These are phyloP conservation scores for Clitopilus hobsonii DNA, from an alignment of 768 basidiomycete genomes.

Conservation along the genomic window DNA sequence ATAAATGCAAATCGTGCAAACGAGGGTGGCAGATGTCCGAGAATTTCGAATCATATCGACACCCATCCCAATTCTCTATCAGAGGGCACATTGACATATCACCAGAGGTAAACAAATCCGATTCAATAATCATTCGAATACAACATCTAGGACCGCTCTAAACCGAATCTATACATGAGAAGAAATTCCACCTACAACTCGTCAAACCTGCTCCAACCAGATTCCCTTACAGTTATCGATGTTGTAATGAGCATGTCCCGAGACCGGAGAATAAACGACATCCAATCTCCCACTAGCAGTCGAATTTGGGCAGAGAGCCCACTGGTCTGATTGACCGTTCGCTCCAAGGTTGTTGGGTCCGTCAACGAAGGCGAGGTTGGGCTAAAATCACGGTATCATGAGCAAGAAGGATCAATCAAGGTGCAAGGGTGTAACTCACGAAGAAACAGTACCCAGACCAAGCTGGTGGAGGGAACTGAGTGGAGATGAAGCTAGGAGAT, in stretches of 20 bases:
- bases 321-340: background rate
- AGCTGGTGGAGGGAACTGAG: constrained; percentile 20
- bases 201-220: background rate
- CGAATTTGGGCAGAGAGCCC: constrained; percentile 18
- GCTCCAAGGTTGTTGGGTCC: background rate
- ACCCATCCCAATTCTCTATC: no score
- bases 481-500: constrained; percentile 39
- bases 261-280: constrained; percentile 37
- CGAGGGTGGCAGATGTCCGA: no score
- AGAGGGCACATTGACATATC: no score
- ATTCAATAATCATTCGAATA: no score
- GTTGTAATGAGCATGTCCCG: constrained; percentile 36
- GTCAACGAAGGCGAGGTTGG: background rate
- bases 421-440: background rate
- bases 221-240: constrained; percentile 25
- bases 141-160: no score
- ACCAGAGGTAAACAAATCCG: no score
- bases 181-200: background rate
- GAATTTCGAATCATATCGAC: no score
- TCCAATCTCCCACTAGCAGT: constrained; percentile 36
- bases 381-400: background rate
- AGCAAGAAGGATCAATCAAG: background rate
- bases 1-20: no score
- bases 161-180: no score
- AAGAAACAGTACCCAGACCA: background rate